Evolutionary conservation across 2,329 filamentous ascomycete genomes (phyloP).

Genomic region (Trichoderma gracile): DNA sequence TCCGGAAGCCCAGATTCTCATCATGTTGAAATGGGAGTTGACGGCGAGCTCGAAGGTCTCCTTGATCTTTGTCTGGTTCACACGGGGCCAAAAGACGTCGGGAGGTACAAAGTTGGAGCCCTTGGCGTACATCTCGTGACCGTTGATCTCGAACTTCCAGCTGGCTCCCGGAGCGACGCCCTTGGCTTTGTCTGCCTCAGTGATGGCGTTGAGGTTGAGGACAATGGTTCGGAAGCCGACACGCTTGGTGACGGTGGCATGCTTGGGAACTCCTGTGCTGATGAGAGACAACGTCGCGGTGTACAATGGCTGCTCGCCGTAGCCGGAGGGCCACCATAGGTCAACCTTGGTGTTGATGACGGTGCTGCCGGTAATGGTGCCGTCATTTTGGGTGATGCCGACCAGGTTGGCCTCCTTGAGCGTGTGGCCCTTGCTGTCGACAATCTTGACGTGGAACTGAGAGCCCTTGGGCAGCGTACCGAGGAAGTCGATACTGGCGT

Average conservation of each 20-base stretch:
- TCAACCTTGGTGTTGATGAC: slow-evolving; percentile 48
- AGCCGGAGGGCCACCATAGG: slow-evolving; percentile 61
- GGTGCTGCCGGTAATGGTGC: slow-evolving; percentile 49
- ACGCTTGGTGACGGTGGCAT: slow-evolving; percentile 3
- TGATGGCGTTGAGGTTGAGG: slow-evolving; percentile 56
- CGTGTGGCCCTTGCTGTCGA: slow-evolving; percentile 43
- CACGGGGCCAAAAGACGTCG: slow-evolving; percentile 40
- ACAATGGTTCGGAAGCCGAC: slow-evolving; percentile 64
- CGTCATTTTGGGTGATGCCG: slow-evolving; percentile 35
- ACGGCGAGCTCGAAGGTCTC: slow-evolving; percentile 51
- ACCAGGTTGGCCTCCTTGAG: slow-evolving; percentile 40
- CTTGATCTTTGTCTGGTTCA: slow-evolving; percentile 53
- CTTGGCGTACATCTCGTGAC: slow-evolving; percentile 60
- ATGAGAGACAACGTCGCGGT: slow-evolving; percentile 47
- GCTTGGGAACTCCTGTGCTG: slow-evolving; percentile 49
- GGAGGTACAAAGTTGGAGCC: slow-evolving; percentile 30
- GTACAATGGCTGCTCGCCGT: slow-evolving; percentile 60
- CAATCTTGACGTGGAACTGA: slow-evolving; percentile 49
- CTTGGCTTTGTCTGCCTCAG: slow-evolving; percentile 51
- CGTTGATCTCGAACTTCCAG: slow-evolving; percentile 67
- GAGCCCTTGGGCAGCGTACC: slow-evolving; percentile 47
- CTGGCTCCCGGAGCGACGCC: slow-evolving; percentile 47
- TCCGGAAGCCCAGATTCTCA: slow-evolving; percentile 62
- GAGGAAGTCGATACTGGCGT: slow-evolving; percentile 60
- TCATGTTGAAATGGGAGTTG: slow-evolving; percentile 62